Percentiles rank a stretch among this genome's conserved stretches.
phyloP scores from a whole-genome alignment of 2,329 filamentous ascomycete species.

The Colletotrichum musae region DNA sequence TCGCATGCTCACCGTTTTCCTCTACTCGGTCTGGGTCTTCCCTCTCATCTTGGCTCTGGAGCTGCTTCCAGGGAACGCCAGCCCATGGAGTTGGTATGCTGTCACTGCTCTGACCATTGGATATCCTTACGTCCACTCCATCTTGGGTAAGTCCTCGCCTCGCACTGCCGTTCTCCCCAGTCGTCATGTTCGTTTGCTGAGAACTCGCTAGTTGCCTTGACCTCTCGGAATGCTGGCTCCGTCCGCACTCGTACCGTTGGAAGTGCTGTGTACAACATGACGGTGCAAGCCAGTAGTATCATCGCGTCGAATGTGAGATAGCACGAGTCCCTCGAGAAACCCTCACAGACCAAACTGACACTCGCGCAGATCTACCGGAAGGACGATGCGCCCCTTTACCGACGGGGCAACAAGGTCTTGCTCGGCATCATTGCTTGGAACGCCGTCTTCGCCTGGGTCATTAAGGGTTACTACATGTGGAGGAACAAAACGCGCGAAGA shows the following conservation, averaged over 20 bases:
- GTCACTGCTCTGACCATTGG: conserved; percentile 60
- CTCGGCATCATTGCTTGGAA: conserved; percentile 56
- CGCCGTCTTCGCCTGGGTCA: conserved; percentile 48
- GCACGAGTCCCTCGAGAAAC: background rate
- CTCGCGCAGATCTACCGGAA: conserved; percentile 47
- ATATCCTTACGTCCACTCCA: conserved; percentile 61
- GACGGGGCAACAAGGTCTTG: conserved; percentile 57
- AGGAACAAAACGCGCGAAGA: conserved; percentile 47
- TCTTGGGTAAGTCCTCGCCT: conserved; percentile 45
- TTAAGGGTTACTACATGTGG: conserved; percentile 51
- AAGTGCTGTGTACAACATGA: conserved; percentile 73
- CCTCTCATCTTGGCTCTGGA: conserved; percentile 64
- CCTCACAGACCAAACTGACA: background rate
- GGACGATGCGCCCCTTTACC: conserved; percentile 64
- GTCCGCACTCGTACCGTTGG: conserved; percentile 75
- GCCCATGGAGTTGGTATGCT: conserved; percentile 62
- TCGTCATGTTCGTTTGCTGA: background rate
- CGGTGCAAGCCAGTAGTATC: conserved; percentile 60
- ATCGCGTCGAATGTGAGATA: conserved; percentile 55
- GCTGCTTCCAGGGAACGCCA: conserved; percentile 51
- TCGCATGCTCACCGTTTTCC: conserved; percentile 46
- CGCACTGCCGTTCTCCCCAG: too few relatives aligned
- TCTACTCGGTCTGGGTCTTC: conserved; percentile 64
- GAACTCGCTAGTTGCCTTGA: conserved; percentile 67
- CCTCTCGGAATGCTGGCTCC: conserved; percentile 72